phyloP scores from a whole-genome alignment of 768 basidiomycete species.

The Hemileccinum impolitum region DNA sequence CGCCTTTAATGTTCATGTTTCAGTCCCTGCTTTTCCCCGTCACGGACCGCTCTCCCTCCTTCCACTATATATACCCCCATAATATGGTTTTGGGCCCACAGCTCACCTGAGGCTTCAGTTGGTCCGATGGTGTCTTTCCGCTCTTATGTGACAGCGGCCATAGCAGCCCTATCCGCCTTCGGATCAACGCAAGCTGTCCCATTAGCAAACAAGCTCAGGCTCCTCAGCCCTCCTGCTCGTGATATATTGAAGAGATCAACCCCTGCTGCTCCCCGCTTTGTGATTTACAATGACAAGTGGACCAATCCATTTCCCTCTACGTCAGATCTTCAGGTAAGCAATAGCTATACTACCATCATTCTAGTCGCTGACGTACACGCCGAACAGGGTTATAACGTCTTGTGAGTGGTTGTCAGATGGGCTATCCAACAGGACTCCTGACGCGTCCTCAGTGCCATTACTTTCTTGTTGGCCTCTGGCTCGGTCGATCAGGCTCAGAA shows the following conservation, averaged over 20 bases:
- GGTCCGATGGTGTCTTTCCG: slow-evolving; percentile 17
- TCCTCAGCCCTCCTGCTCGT: slow-evolving; percentile 23
- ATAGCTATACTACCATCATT: neutral
- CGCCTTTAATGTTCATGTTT: neutral
- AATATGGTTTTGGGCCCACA: neutral
- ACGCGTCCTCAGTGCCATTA: slow-evolving; percentile 30
- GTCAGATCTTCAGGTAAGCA: slow-evolving; percentile 40
- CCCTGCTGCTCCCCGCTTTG: slow-evolving; percentile 49
- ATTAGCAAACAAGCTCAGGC: slow-evolving; percentile 18
- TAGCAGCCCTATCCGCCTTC: slow-evolving; percentile 10
- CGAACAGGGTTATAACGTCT: slow-evolving; percentile 34
- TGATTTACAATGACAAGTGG: slow-evolving; percentile 40
- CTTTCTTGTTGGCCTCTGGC: slow-evolving; percentile 42
- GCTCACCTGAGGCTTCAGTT: neutral
- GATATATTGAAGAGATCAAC: slow-evolving; percentile 15
- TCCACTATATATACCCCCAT: slow-evolving; percentile 17
- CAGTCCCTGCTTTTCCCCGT: neutral
- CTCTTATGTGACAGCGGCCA: neutral
- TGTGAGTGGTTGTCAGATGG: slow-evolving; percentile 17
- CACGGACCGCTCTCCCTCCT: neutral
- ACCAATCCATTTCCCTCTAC: slow-evolving; percentile 43
- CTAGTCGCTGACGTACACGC: neutral
- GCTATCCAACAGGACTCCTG: neutral
- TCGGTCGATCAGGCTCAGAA: slow-evolving; percentile 44
- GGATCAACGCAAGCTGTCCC: slow-evolving; percentile 15